Base-by-base conservation (phyloP, 345 rosid genomes). In the Sonneratia caseolaris region DNA sequence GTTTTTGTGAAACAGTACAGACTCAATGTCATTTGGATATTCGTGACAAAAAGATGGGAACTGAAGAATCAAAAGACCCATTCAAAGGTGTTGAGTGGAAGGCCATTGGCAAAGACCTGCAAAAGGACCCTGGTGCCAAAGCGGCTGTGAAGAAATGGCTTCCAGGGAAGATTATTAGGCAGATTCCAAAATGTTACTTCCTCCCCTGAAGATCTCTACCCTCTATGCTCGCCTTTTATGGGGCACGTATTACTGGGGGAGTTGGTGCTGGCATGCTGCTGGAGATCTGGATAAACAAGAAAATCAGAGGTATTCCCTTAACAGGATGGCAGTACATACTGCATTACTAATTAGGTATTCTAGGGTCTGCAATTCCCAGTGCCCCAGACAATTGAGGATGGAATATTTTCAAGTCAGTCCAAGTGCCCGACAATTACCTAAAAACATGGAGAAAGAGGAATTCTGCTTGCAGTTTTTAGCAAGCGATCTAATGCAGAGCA, bases 61-160 rank as follows among this genome's bases (percentile, higher is more conserved):
- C 77, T 73, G 92, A 81, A 76, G 95, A 74, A 43, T 75, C 86
- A 1, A 90, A 84, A 74, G 96, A 90, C 68, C 97, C 97, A n/a
- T 86, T 93, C 78, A 86, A 86, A 75, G 96, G 93, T 68, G 95
- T 88, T 49, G 97, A 90, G 55, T 90, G 97, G 99, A 88, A 84
- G 69, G 91, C 82, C 7, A 73, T 84, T 66, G 96, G 92, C 5
- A 76, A 79, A 68, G 89, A 88, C 76, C 72, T 81, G 82, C 92
- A 87, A 83, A 91, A 86, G 75, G 83, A 87, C 61, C 89, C 95
- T 22, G 64, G 85, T 64, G 76, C 74, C 8, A 87, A 90, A 79
- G 72, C 66, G 64, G 78, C 69, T 43, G 71, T 83, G 77, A 90
- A 87, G 80, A 90, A 89, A 79, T 85, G 92, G 68, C 85, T 89